Conservation (phyloP, 805 yeast species). For the Saturnispora kantuleensis region DNA sequence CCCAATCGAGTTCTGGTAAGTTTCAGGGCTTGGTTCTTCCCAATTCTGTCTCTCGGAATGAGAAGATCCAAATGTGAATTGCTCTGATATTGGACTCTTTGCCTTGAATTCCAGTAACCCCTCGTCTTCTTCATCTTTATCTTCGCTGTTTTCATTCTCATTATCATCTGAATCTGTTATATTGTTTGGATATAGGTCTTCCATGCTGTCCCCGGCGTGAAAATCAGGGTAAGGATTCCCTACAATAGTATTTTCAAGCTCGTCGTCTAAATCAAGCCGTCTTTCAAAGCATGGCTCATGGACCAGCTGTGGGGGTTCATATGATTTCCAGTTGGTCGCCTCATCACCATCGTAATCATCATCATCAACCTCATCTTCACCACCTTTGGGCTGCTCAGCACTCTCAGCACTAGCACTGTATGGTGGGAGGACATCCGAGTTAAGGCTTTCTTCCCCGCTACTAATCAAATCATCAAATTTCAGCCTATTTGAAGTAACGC, state of each 20-base stretch:
- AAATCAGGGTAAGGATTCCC: not conserved
- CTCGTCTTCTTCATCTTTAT: slow-evolving; percentile 7
- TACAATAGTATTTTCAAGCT: slow-evolving; percentile 9
- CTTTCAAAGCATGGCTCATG: not conserved
- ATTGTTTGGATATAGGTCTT: slow-evolving; percentile 11
- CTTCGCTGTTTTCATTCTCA: slow-evolving; percentile 1
- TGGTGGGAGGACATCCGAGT: not conserved
- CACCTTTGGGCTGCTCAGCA: not conserved
- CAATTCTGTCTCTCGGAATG: not conserved
- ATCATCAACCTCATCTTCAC: not conserved
- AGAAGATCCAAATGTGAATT: not conserved
- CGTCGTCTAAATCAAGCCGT: slow-evolving; percentile 11
- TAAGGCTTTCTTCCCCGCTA: not conserved
- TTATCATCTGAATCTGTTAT: not conserved
- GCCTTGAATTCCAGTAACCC: slow-evolving; percentile 9
- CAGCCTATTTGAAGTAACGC: not conserved
- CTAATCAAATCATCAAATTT: slow-evolving; percentile 1
- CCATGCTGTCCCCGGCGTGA: not conserved
- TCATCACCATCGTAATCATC: not conserved
- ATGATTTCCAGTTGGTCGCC: not conserved
- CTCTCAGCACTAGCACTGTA: not conserved
- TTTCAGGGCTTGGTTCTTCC: slow-evolving; percentile 4
- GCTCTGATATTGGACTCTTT: slow-evolving; percentile 3
- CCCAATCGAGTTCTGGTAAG: slow-evolving; percentile 1
- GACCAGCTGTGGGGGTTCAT: not conserved